Evolutionary conservation across 352 stramenopile species (phyloP).

Genomic region (Phytophthora melonis): DNA sequence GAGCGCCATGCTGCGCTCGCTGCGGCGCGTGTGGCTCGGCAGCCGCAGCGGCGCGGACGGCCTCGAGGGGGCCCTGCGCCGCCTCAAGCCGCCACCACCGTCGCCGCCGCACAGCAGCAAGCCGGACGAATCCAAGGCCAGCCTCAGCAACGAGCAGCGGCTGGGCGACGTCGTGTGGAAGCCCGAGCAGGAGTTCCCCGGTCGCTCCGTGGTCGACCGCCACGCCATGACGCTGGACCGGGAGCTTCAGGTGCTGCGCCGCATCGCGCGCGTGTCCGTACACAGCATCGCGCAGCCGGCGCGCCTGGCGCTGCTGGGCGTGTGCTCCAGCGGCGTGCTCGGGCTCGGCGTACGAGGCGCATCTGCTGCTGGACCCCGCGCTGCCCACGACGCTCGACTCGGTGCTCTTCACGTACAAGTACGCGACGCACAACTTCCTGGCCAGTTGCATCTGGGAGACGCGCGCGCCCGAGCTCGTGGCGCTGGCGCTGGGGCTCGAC

Average conservation of each 20-base stretch:
- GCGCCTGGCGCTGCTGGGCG: constrained; percentile 52
- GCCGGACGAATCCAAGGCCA: constrained; percentile 18
- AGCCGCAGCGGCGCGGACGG: not conserved
- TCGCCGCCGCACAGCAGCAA: constrained; percentile 13
- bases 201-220: constrained; percentile 49
- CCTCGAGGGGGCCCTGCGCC: constrained; percentile 3
- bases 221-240: constrained; percentile 43
- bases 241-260: constrained; percentile 56
- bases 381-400: constrained; percentile 41
- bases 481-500: constrained; percentile 51
- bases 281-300: constrained; percentile 58
- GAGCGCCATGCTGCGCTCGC: constrained; percentile 27
- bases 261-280: constrained; percentile 54
- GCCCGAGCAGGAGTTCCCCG: constrained; percentile 65
- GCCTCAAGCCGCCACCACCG: not conserved
- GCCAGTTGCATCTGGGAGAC: constrained; percentile 77
- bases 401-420: constrained; percentile 61
- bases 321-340: constrained; percentile 57
- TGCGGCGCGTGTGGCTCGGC: constrained; percentile 40
- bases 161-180: constrained; percentile 70
- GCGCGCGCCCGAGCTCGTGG: constrained; percentile 49
- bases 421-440: constrained; percentile 68
- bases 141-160: constrained; percentile 39
- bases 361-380: constrained; percentile 49
- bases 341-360: constrained; percentile 57